phyloP scores from a whole-genome alignment of 345 rosid genomes.

The Salix arbutifolia region DNA sequence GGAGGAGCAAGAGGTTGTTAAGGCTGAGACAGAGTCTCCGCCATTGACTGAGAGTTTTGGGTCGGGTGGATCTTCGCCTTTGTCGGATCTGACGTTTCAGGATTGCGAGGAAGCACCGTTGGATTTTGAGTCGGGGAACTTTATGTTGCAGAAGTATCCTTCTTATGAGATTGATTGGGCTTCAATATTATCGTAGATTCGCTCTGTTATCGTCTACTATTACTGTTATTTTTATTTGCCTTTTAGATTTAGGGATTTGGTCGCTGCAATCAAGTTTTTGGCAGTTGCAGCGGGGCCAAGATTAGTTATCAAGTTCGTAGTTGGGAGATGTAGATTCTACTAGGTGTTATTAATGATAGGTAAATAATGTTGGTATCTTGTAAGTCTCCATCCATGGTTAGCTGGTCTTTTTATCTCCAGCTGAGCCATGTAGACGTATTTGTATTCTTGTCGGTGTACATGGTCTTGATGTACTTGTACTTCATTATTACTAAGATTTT shows the following conservation, averaged over 20 bases:
- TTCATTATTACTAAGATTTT: background rate
- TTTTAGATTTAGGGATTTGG: background rate
- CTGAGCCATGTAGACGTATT: conserved; percentile 9
- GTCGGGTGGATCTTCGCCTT: conserved; percentile 42
- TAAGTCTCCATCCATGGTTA: conserved; percentile 14
- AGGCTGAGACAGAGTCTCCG: conserved; percentile 26
- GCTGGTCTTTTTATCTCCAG: conserved; percentile 33
- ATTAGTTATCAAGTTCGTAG: background rate
- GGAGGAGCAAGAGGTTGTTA: background rate
- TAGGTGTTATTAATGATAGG: background rate
- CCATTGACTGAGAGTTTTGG: conserved; percentile 44
- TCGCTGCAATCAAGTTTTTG: conserved; percentile 28
- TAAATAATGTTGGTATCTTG: conserved; percentile 7
- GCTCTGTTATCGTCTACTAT: background rate
- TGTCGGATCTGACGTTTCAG: conserved; percentile 29
- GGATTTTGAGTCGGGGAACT: conserved; percentile 22
- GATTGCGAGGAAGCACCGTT: conserved; percentile 28
- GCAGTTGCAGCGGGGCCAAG: conserved; percentile 24
- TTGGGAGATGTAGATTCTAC: background rate
- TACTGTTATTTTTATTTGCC: background rate
- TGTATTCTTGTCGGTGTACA: background rate
- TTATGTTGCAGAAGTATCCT: conserved; percentile 24
- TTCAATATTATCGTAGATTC: conserved; percentile 17
- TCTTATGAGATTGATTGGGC: conserved; percentile 36
- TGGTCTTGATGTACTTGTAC: background rate